Base-by-base conservation (phyloP, 176 grass and related monocot genomes). In the Rhynchospora pubera region DNA sequence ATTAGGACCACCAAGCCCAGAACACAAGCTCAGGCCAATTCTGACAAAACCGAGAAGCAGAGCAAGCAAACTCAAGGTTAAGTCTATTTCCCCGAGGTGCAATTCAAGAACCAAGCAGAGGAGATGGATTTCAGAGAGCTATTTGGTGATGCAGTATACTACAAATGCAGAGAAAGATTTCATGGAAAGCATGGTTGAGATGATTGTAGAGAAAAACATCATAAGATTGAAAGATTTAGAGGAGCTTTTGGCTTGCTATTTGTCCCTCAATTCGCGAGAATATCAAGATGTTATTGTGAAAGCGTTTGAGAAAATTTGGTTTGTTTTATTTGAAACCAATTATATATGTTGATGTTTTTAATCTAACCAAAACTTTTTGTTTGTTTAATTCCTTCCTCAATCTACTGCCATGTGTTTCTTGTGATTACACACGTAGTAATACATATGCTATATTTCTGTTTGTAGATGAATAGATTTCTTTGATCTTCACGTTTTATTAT, bases 171-270 rank as follows among this genome's bases (percentile, higher is more conserved):
- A 91, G 85, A 78, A 52, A 77, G 92, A 94, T 74, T 88, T 97
- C 79, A 87, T 86, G 42, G 91, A 92, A 71, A 94, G 91, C 84
- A 97, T 97, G 92, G 71, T 89, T 44, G 94, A 97, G 73, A 97
- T 97, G 94, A 86, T 97, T 56, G 62, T 65, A 10, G 90, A 87
- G 83, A 97, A 94, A 68, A 71, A 59, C 44, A 83, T 97, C 22
- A 59, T 73, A n/a, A 59, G 45, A 70, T 5, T 82, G 2, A 88
- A 87, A 81, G 94, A 94, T 63, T 85, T 94, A 53, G 88, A 97
- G 90, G 91, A 97, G 83, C 86, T 97, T 19, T 85, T 97, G 6
- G 88, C 91, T 2, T 97, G 92, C 87, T 97, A 94, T 90, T 85
- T 97, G 21, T 86, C 92, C 18, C 87, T 97, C 82, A 97, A 97